These are phyloP conservation scores for Bauhinia variegata DNA, from an alignment of 306 rosid species.

Conservation along the genomic window DNA sequence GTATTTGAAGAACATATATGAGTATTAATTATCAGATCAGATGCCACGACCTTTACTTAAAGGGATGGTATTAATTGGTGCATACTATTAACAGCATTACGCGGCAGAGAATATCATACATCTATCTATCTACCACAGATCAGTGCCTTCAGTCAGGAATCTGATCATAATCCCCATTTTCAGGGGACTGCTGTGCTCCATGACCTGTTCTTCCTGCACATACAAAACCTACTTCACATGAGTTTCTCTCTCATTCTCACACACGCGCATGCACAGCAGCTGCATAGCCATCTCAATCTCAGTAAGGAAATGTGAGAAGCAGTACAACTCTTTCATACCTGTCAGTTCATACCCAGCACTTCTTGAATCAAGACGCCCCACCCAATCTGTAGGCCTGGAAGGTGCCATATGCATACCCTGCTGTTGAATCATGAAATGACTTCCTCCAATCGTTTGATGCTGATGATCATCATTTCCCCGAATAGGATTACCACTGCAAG, in stretches of 20 bases:
- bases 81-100: constrained; percentile 57
- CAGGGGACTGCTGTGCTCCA: constrained; percentile 74
- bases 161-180: constrained; percentile 83
- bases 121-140: constrained; percentile 56
- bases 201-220: constrained; percentile 71
- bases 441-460: constrained; percentile 68
- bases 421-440: constrained; percentile 80
- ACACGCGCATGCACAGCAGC: too few species aligned
- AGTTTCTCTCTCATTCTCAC: constrained; percentile 26
- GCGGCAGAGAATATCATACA: constrained; percentile 67
- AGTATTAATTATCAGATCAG: constrained; percentile 42
- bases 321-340: too few species aligned
- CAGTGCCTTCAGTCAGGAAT: constrained; percentile 81
- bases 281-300: not conserved
- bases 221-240: constrained; percentile 24
- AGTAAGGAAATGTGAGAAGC: not conserved
- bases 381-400: constrained; percentile 74
- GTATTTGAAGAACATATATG: too few species aligned
- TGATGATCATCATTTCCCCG: constrained; percentile 73
- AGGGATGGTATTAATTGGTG: constrained; percentile 61
- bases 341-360: constrained; percentile 62
- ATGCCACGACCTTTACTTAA: constrained; percentile 52
- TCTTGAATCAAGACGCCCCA: constrained; percentile 61
- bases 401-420: constrained; percentile 65
- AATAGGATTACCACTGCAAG: constrained; percentile 60